phyloP scores from a whole-genome alignment of 2,329 filamentous ascomycete genomes.

The Aspergillus udagawae region DNA sequence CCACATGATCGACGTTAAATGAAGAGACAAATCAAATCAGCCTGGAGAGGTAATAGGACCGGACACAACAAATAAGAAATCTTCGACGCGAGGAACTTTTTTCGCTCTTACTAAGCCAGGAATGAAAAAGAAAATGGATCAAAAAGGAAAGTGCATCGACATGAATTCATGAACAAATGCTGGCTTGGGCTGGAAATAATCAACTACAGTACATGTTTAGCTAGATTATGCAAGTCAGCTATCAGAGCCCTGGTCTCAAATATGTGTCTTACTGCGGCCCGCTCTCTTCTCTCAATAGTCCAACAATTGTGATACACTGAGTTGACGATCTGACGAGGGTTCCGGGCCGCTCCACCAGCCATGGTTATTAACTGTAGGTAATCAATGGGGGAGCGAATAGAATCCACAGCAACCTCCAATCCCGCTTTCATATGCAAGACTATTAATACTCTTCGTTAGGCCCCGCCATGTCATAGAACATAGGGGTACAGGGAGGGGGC shows the following conservation, averaged over 20 bases:
- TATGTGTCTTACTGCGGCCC: neutral
- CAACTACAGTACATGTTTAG: slow-evolving; percentile 4
- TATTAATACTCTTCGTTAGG: slow-evolving; percentile 11
- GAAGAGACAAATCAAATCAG: neutral
- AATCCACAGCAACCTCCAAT: slow-evolving; percentile 17
- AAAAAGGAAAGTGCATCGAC: slow-evolving; percentile 1
- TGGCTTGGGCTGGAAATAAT: neutral
- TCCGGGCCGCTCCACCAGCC: slow-evolving; percentile 14
- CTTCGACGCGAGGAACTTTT: neutral
- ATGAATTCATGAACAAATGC: neutral
- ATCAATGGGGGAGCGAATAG: slow-evolving; percentile 8
- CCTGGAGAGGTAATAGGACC: too few relatives aligned
- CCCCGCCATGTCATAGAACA: slow-evolving; percentile 27
- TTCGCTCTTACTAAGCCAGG: slow-evolving; percentile 3
- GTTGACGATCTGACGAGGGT: slow-evolving; percentile 16
- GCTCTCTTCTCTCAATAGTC: neutral
- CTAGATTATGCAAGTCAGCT: slow-evolving; percentile 6
- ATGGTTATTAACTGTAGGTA: slow-evolving; percentile 2
- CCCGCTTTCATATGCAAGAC: slow-evolving; percentile 16
- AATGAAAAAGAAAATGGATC: slow-evolving; percentile 1
- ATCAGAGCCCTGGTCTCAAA: slow-evolving; percentile 1
- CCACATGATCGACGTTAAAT: neutral
- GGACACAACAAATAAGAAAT: neutral
- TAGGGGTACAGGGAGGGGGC: slow-evolving; percentile 18
- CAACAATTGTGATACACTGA: slow-evolving; percentile 8